Percentiles rank a stretch among this genome's conserved stretches.
These are phyloP conservation scores for Tylopilus orsonianus DNA, from an alignment of 1,284 basidiomycete species.

Conservation along the genomic window DNA sequence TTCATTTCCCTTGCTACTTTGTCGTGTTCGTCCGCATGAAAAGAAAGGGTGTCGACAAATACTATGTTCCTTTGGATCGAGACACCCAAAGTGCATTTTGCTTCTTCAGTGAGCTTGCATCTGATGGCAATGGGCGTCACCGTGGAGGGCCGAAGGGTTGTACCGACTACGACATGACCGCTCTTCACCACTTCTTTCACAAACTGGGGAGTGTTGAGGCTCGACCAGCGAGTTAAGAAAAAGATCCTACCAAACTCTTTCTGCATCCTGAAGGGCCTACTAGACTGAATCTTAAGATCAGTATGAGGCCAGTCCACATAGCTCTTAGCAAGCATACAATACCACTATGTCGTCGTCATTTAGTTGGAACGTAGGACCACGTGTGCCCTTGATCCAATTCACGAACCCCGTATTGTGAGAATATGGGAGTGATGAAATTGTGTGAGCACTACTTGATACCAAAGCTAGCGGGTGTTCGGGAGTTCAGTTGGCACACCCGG, in stretches of 20 bases:
- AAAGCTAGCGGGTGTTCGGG: too few relatives aligned
- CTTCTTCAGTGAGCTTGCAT: conserved; percentile 13
- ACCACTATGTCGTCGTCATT: conserved; percentile 19
- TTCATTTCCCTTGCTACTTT: not conserved
- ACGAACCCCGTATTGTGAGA: not conserved
- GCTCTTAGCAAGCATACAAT: conserved; percentile 14
- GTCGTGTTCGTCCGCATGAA: not conserved
- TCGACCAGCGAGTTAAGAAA: not conserved
- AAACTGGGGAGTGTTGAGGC: conserved; percentile 12
- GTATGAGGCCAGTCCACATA: not conserved
- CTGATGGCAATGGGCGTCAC: conserved; percentile 4
- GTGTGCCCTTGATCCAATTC: not conserved
- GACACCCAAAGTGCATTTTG: not conserved
- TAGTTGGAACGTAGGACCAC: not conserved
- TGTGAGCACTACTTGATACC: not conserved
- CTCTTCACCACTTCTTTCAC: conserved; percentile 6
- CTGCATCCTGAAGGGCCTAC: conserved; percentile 22
- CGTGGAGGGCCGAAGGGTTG: conserved; percentile 1
- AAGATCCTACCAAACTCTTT: conserved; percentile 20
- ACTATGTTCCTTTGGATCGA: conserved; percentile 13
- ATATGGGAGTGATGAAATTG: not conserved
- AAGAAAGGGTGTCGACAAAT: conserved; percentile 24
- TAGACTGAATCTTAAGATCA: conserved; percentile 18
- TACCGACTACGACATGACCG: not conserved
- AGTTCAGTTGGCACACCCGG: too few relatives aligned